A percentile compares a stretch with the other conserved stretches of the same genome.
phyloP scores from a whole-genome alignment of 169 alveolate genomes.

The Amoebophrya sp. region DNA sequence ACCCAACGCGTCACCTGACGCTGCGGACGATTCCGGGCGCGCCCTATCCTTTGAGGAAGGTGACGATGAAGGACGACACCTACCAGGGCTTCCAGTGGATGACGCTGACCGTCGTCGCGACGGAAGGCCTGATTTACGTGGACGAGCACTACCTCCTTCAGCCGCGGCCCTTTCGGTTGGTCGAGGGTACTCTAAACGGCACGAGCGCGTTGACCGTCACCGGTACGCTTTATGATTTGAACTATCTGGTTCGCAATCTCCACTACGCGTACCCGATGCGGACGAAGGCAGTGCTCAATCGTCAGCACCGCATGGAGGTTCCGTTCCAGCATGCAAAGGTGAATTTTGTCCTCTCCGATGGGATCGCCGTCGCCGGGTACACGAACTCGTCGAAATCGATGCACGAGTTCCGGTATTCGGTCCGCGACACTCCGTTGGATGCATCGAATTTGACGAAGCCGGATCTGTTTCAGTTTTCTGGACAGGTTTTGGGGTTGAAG shows the following conservation, averaged over 20 bases:
- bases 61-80: background rate
- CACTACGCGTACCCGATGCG: background rate
- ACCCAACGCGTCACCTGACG: background rate
- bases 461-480: background rate
- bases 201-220: background rate
- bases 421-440: background rate
- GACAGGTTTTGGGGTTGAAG: background rate
- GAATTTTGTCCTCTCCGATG: background rate
- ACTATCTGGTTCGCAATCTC: background rate
- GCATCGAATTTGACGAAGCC: background rate
- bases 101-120: background rate
- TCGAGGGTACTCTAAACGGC: background rate
- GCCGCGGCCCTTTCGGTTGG: background rate
- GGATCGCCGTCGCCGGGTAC: background rate
- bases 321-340: background rate
- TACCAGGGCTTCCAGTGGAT: constrained; percentile 2
- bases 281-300: background rate
- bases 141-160: background rate
- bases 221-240: background rate
- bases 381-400: background rate
- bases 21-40: background rate
- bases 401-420: background rate
- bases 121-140: background rate
- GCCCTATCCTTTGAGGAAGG: background rate
- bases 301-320: background rate